Conservation (phyloP, 148 eudicot species). For the Selenicereus undatus region DNA sequence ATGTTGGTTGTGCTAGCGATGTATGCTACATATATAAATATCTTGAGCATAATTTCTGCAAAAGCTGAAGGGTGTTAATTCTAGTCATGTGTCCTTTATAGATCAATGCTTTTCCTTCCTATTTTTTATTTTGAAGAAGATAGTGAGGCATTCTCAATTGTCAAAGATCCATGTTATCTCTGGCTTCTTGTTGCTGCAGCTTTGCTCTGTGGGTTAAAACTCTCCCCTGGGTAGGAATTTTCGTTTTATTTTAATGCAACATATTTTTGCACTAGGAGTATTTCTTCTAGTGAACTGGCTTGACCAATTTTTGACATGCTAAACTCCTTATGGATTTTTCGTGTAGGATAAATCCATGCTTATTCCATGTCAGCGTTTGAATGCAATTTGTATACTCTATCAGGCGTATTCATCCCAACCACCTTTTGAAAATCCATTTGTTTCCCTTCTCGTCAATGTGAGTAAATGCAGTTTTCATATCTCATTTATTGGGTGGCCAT, state of each 20-base stretch:
- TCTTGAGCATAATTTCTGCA: no score
- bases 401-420: conserved; percentile 71
- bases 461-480: conserved; percentile 10
- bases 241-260: background rate
- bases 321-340: conserved; percentile 2
- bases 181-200: background rate
- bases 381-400: conserved; percentile 64
- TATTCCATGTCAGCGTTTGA: conserved; percentile 60
- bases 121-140: background rate
- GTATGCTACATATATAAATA: background rate
- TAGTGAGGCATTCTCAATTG: no score
- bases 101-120: background rate
- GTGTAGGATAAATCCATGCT: conserved; percentile 67
- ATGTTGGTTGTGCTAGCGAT: background rate
- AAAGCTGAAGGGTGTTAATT: background rate
- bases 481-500: background rate
- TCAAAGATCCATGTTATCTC: background rate
- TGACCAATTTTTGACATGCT: background rate
- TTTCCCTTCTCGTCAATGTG: conserved; percentile 63
- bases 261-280: background rate
- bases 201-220: background rate
- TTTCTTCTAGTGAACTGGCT: background rate
- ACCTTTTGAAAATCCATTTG: conserved; percentile 72
- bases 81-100: background rate
- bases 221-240: background rate